These are phyloP conservation scores for Ogataea glucozyma DNA, from an alignment of 805 yeast species.

Conservation along the genomic window DNA sequence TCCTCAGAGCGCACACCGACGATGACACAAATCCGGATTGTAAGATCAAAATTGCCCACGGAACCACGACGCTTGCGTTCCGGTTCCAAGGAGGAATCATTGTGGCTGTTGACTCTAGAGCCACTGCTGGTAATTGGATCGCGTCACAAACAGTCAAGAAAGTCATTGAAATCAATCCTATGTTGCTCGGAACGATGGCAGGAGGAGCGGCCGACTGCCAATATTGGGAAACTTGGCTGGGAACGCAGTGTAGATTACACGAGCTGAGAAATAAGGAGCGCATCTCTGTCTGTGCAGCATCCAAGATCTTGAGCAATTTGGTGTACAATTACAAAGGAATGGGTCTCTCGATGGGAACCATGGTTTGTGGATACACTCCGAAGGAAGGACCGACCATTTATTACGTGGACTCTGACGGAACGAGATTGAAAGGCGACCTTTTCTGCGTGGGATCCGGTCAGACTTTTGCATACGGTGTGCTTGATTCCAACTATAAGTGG, in stretches of 20 bases:
- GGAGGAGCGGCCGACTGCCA: conserved; percentile 99
- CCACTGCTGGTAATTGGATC: conserved; percentile 97
- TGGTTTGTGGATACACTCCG: conserved; percentile 96
- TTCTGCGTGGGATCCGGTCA: conserved; percentile 99
- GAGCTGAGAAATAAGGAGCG: conserved; percentile 94
- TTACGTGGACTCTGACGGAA: conserved; percentile 96
- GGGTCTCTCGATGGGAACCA: conserved; percentile 99
- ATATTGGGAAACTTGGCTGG: conserved; percentile 99
- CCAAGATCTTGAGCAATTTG: conserved; percentile 86
- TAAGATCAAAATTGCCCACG: conserved; percentile 95
- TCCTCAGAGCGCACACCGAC: conserved; percentile 96
- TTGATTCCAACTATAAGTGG: conserved; percentile 91
- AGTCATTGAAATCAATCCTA: conserved; percentile 95
- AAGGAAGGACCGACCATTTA: conserved; percentile 94
- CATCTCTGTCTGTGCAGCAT: conserved; percentile 94
- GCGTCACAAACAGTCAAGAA: conserved; percentile 98
- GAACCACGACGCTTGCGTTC: conserved; percentile 97
- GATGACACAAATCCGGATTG: conserved; percentile 91
- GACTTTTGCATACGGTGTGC: conserved; percentile 97
- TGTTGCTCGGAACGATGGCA: conserved; percentile 95
- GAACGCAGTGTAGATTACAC: conserved; percentile 92
- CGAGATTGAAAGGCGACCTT: conserved; percentile 89
- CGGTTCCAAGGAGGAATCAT: conserved; percentile 93
- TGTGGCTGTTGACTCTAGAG: conserved; percentile 97
- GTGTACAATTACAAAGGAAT: conserved; percentile 94